These are phyloP conservation scores for Megacollybia marginata DNA, from an alignment of 768 basidiomycete species.

Conservation along the genomic window DNA sequence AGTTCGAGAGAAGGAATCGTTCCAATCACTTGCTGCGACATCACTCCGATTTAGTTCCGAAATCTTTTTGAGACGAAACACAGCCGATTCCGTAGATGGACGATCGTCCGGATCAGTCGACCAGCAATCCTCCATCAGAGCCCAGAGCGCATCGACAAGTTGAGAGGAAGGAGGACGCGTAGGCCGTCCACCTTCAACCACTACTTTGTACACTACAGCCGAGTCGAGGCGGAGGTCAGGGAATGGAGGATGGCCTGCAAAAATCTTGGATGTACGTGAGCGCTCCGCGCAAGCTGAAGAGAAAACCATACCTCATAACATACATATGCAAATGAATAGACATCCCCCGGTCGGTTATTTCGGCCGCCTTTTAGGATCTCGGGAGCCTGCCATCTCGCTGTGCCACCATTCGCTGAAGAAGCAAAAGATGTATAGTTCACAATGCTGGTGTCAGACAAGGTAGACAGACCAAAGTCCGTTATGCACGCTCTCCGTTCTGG, in stretches of 20 bases:
- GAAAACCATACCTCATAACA: background rate
- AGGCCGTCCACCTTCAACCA: background rate
- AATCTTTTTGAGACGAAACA: background rate
- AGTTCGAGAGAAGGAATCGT: background rate
- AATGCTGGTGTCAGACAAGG: background rate
- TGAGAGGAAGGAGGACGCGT: background rate
- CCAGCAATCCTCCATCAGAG: background rate
- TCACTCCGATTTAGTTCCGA: background rate
- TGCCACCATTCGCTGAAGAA: background rate
- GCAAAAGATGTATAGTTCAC: background rate
- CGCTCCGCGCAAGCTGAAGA: background rate
- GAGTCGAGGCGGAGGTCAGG: background rate
- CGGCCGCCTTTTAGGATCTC: background rate
- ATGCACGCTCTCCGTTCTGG: background rate
- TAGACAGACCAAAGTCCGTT: background rate
- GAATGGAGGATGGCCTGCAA: background rate
- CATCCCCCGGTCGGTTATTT: background rate
- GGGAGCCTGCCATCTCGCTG: background rate
- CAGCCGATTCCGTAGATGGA: background rate
- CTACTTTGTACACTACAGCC: background rate
- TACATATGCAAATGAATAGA: background rate
- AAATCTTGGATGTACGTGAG: background rate
- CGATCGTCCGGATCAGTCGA: background rate
- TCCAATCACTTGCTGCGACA: background rate
- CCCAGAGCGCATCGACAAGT: background rate